Percentiles rank a stretch among this genome's conserved stretches.
phyloP scores from a whole-genome alignment of 2,329 filamentous ascomycete species.

The Penicillium sp. region DNA sequence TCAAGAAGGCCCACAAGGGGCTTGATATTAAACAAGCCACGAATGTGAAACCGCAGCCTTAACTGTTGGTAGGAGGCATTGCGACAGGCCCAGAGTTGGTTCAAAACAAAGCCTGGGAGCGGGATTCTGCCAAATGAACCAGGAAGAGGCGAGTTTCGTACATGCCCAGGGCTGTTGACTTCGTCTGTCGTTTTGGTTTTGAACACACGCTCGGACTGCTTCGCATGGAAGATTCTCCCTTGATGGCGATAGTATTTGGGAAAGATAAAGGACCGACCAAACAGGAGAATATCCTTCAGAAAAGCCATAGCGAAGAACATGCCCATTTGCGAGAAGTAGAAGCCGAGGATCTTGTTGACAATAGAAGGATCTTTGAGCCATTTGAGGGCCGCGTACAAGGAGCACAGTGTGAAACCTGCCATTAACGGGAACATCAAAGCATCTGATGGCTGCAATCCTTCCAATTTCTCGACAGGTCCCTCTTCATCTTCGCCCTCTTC shows the following conservation, averaged over 20 bases:
- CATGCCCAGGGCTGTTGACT: slow-evolving; percentile 4
- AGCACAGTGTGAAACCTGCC: slow-evolving; percentile 69
- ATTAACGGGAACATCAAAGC: slow-evolving; percentile 81
- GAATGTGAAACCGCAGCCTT: slow-evolving; percentile 54
- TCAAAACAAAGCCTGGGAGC: slow-evolving; percentile 38
- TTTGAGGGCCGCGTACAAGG: slow-evolving; percentile 85
- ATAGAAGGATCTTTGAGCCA: slow-evolving; percentile 79
- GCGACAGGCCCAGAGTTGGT: slow-evolving; percentile 52
- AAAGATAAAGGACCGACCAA: slow-evolving; percentile 68
- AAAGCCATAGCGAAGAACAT: slow-evolving; percentile 74
- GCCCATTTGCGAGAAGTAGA: slow-evolving; percentile 79
- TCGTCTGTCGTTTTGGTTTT: slow-evolving; percentile 17
- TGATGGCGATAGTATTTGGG: slow-evolving; percentile 65
- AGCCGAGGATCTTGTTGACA: slow-evolving; percentile 78
- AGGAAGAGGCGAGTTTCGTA: slow-evolving; percentile 51
- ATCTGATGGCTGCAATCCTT: slow-evolving; percentile 72
- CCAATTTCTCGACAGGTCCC: slow-evolving; percentile 59
- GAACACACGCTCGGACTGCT: slow-evolving; percentile 34
- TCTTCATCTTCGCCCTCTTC: slow-evolving; percentile 53
- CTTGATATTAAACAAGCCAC: slow-evolving; percentile 50
- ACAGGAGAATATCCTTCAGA: slow-evolving; percentile 68
- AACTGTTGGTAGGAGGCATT: slow-evolving; percentile 52
- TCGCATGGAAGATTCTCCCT: slow-evolving; percentile 51
- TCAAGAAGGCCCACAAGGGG: slow-evolving; percentile 46
- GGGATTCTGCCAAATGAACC: slow-evolving; percentile 50